phyloP scores from a whole-genome alignment of 139 green algal genomes.

The Pseudopediastrum boryanum region DNA sequence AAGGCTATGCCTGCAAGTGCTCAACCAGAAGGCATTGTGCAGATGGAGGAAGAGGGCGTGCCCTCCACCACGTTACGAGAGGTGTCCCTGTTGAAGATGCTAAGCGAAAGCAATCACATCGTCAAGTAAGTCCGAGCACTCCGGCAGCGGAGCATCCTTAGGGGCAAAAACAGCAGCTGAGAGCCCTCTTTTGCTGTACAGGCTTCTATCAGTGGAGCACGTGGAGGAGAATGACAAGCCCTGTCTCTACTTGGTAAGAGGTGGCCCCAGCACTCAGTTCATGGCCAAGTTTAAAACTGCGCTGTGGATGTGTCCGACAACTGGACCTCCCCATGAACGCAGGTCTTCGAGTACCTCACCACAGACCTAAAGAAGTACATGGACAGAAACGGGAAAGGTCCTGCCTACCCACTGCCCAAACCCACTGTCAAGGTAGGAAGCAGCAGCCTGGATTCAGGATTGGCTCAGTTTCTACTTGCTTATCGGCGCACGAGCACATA shows the following conservation, averaged over 20 bases:
- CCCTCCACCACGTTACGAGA: constrained; percentile 96
- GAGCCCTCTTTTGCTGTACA: constrained; percentile 24
- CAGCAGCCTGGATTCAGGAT: background rate
- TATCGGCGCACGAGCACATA: no score
- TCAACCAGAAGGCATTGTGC: constrained; percentile 13
- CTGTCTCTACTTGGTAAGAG: constrained; percentile 92
- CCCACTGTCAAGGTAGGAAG: constrained; percentile 72
- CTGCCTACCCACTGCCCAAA: constrained; percentile 59
- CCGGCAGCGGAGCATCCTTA: background rate
- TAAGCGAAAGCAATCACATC: constrained; percentile 91
- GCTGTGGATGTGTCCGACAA: background rate
- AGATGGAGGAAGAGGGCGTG: constrained; percentile 99
- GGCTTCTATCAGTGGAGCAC: constrained; percentile 92
- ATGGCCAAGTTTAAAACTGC: background rate
- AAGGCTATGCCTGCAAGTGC: background rate
- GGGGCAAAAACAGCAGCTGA: background rate
- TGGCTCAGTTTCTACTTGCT: background rate
- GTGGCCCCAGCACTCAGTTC: background rate
- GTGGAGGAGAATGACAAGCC: constrained; percentile 95
- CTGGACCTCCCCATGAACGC: background rate
- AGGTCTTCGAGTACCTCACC: constrained; percentile 97
- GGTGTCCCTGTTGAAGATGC: constrained; percentile 96
- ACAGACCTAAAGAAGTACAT: constrained; percentile 99
- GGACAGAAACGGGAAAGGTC: constrained; percentile 90
- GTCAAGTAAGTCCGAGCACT: constrained; percentile 72